These are phyloP conservation scores for Lasiodiplodia sp. DNA, from an alignment of 2,329 filamentous ascomycete species.

Conservation along the genomic window DNA sequence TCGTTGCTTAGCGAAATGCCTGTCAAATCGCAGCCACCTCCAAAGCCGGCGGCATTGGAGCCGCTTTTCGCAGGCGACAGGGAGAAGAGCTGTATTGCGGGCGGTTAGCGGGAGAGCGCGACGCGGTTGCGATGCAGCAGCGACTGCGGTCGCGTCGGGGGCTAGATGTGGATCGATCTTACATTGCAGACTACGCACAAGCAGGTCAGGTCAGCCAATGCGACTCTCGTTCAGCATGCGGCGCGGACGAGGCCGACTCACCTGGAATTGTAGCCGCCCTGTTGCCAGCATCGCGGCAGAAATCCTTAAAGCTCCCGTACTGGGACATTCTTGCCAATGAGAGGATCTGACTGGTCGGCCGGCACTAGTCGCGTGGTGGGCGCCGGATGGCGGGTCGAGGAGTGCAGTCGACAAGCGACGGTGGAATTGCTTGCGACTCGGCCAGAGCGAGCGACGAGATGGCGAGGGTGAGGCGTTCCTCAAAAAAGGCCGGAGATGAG, in stretches of 20 bases:
- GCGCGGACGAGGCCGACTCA: slow-evolving; percentile 39
- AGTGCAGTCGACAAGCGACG: slow-evolving; percentile 3
- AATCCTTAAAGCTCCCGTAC: slow-evolving; percentile 52
- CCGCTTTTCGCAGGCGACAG: slow-evolving; percentile 56
- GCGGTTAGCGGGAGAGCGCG: slow-evolving; percentile 39
- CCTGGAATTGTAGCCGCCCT: slow-evolving; percentile 49
- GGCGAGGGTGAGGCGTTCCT: slow-evolving; percentile 6
- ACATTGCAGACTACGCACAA: slow-evolving; percentile 56
- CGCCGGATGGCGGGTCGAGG: slow-evolving; percentile 14
- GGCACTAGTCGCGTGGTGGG: slow-evolving; percentile 13
- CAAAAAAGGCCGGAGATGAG: slow-evolving; percentile 20
- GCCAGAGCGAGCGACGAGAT: slow-evolving; percentile 17
- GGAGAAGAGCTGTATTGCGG: slow-evolving; percentile 67
- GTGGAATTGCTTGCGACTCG: slow-evolving; percentile 17
- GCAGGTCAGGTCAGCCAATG: slow-evolving; percentile 32
- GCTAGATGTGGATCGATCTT: slow-evolving; percentile 36
- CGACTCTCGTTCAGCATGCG: neutral
- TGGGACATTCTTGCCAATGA: slow-evolving; percentile 38
- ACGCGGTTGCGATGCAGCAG: slow-evolving; percentile 22
- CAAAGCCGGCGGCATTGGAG: neutral
- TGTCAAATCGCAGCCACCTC: slow-evolving; percentile 70
- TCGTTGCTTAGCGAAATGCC: slow-evolving; percentile 76
- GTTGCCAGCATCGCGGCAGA: slow-evolving; percentile 59
- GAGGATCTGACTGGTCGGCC: slow-evolving; percentile 13
- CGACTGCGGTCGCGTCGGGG: slow-evolving; percentile 21